phyloP scores from a whole-genome alignment of 768 basidiomycete genomes.

The Hortiboletus flavorubellus region DNA sequence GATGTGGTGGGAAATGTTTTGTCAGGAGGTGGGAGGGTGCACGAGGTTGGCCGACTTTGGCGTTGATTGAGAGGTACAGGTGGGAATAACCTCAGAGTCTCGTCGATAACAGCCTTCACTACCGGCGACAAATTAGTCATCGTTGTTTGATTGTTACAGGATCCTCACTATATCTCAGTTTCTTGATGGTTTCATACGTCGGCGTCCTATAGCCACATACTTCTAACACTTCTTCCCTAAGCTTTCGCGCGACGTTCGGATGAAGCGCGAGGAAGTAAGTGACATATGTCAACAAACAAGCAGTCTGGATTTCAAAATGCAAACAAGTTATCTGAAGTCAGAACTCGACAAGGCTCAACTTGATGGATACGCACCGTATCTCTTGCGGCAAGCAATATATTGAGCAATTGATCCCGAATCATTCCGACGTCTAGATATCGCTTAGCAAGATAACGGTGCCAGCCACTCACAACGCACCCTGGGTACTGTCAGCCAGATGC shows the following conservation, averaged over 20 bases:
- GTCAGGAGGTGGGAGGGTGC: conserved; percentile 52
- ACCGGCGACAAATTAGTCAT: conserved; percentile 4
- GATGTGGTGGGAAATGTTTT: conserved; percentile 39
- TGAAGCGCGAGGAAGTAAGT: conserved; percentile 68
- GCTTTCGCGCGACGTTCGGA: conserved; percentile 49
- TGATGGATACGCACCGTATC: conserved; percentile 57
- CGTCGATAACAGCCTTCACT: conserved; percentile 79
- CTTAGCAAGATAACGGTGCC: conserved; percentile 3
- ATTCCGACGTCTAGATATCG: conserved; percentile 49
- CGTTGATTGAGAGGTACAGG: conserved; percentile 74
- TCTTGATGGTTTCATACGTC: conserved; percentile 53
- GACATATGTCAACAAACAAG: conserved; percentile 63
- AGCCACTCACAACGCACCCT: conserved; percentile 40
- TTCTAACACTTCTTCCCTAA: conserved; percentile 60
- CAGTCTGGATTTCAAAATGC: conserved; percentile 44
- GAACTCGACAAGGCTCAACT: not conserved
- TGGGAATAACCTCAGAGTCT: conserved; percentile 74
- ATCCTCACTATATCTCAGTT: conserved; percentile 61
- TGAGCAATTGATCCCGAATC: conserved; percentile 77
- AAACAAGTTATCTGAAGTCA: not conserved
- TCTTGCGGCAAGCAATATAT: conserved; percentile 70
- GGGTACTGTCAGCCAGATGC: conserved; percentile 62
- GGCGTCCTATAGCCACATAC: conserved; percentile 51
- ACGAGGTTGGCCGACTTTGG: conserved; percentile 48
- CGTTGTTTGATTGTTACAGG: not conserved